Evolutionary conservation across 805 yeast species (phyloP).

Genomic region (Candida easanensis): DNA sequence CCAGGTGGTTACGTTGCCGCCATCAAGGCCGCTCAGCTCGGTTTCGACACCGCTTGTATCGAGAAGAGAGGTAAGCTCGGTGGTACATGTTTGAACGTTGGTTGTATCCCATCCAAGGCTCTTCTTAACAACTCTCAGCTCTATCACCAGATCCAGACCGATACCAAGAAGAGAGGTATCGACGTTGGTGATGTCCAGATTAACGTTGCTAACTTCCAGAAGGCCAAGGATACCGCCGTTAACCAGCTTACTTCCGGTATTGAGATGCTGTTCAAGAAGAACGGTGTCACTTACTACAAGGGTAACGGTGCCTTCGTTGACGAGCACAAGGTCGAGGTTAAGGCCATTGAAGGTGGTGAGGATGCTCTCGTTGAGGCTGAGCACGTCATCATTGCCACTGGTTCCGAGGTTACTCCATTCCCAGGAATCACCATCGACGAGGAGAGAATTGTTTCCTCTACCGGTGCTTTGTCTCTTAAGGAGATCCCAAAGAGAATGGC

Average conservation of each 20-base stretch:
- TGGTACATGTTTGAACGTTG: constrained; percentile 98
- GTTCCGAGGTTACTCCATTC: constrained; percentile 98
- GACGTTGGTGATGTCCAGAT: constrained; percentile 74
- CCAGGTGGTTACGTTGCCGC: constrained; percentile 99
- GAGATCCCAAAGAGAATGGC: constrained; percentile 91
- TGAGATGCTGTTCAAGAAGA: constrained; percentile 92
- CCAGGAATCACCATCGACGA: constrained; percentile 97
- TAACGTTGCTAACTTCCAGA: constrained; percentile 78
- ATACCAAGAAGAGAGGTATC: constrained; percentile 85
- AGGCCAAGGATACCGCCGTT: constrained; percentile 90
- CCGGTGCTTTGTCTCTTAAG: constrained; percentile 82
- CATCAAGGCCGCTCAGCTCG: constrained; percentile 96
- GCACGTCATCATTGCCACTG: constrained; percentile 93
- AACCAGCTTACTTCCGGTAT: constrained; percentile 89
- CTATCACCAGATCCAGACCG: constrained; percentile 85
- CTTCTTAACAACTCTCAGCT: constrained; percentile 90
- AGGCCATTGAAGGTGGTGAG: constrained; percentile 83
- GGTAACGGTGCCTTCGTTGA: constrained; percentile 87
- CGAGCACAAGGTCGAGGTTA: constrained; percentile 74
- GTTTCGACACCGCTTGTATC: constrained; percentile 90
- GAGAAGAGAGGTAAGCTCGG: constrained; percentile 97
- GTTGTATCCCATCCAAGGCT: constrained; percentile 98
- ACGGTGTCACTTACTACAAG: constrained; percentile 90
- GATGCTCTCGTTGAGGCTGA: constrained; percentile 74
- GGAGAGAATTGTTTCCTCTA: constrained; percentile 93